Conservation (phyloP, 2,329 filamentous ascomycete species). For the Sarocladiaceae sp. region DNA sequence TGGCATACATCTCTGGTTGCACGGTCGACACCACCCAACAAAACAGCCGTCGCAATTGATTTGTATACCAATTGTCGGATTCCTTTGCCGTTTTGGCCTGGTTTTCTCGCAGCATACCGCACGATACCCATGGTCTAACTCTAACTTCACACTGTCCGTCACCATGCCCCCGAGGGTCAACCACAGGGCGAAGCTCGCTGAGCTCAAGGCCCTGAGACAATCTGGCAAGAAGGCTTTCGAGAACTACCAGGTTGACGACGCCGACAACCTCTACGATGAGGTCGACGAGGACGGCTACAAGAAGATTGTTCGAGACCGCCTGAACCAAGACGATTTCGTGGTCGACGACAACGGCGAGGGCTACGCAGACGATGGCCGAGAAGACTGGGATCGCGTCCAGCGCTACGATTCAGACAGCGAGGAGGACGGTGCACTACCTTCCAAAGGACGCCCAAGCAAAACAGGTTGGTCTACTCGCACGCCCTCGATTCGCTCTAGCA, state of each 20-base stretch:
- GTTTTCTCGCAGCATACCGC: background rate
- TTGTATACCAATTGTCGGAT: background rate
- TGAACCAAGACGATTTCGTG: conserved; percentile 95
- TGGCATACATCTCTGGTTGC: background rate
- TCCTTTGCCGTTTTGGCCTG: background rate
- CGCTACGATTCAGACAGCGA: conserved; percentile 72
- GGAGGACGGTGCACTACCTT: conserved; percentile 23
- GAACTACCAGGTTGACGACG: conserved; percentile 79
- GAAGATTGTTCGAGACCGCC: conserved; percentile 80
- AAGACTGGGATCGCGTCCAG: conserved; percentile 79
- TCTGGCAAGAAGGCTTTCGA: conserved; percentile 88
- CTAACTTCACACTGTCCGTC: conserved; percentile 8
- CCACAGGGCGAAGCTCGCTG: conserved; percentile 55
- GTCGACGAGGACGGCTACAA: conserved; percentile 97
- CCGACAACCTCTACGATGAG: conserved; percentile 84
- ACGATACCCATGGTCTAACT: conserved; percentile 13
- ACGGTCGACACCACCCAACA: conserved; percentile 2
- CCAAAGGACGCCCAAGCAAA: conserved; percentile 44
- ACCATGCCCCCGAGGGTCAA: conserved; percentile 31
- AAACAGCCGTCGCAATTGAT: background rate
- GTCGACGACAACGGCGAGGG: conserved; percentile 97
- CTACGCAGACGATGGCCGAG: conserved; percentile 91
- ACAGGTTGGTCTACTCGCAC: conserved; percentile 32
- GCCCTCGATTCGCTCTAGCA: no score
- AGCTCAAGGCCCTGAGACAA: conserved; percentile 76